Conservation (phyloP, 1,139 yeast genomes). For the Candida frijolesensis region DNA sequence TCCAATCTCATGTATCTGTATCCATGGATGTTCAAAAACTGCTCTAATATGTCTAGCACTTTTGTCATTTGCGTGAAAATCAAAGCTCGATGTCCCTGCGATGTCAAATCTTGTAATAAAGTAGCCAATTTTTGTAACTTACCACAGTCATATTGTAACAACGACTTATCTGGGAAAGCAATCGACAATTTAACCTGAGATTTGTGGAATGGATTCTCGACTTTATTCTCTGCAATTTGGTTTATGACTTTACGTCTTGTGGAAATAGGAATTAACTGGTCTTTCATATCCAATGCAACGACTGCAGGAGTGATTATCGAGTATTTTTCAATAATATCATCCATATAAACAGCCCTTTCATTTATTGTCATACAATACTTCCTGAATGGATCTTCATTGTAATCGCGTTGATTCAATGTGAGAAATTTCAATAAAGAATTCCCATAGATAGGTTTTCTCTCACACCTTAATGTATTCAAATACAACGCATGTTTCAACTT, state of each 20-base stretch:
- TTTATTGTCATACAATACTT: conserved; percentile 34
- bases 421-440: conserved; percentile 34
- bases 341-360: conserved; percentile 45
- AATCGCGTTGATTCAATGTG: conserved; percentile 13
- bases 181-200: conserved; percentile 86
- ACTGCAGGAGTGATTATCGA: conserved; percentile 89
- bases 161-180: conserved; percentile 93
- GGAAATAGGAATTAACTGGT: conserved; percentile 49
- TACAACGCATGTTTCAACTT: conserved; percentile 60
- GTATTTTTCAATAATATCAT: conserved; percentile 66
- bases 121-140: conserved; percentile 83
- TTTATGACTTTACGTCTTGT: conserved; percentile 32
- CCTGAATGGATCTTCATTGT: conserved; percentile 21
- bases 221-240: conserved; percentile 39
- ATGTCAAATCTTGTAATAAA: conserved; percentile 73
- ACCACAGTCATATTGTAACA: conserved; percentile 95
- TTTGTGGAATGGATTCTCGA: conserved; percentile 72
- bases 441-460: conserved; percentile 59
- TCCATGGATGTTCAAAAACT: conserved; percentile 92
- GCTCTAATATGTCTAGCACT: conserved; percentile 90
- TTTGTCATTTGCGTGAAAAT: conserved; percentile 99
- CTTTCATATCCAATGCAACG: conserved; percentile 75
- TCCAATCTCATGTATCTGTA: conserved; percentile 92
- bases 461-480: conserved; percentile 65
- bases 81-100: conserved; percentile 89